Percentiles rank a stretch among this genome's conserved stretches.
phyloP scores from a whole-genome alignment of 495 filamentous ascomycete species.

The Hamigera avellanea region DNA sequence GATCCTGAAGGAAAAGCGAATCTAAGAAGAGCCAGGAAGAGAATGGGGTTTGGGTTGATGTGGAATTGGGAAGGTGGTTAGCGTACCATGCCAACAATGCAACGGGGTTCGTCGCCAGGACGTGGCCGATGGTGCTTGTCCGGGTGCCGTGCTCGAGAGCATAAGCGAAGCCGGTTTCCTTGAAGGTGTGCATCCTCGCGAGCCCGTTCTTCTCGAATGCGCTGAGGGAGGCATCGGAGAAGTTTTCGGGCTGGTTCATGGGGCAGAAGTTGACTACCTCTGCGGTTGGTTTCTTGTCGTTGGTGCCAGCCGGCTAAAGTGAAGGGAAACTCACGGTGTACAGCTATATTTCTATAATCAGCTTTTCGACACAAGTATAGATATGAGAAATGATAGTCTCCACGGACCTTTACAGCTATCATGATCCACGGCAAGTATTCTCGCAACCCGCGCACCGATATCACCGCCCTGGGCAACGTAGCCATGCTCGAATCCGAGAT shows the following conservation, averaged over 20 bases:
- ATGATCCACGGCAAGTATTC: constrained; percentile 27
- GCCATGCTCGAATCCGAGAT: constrained; percentile 44
- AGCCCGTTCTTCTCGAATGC: constrained; percentile 23
- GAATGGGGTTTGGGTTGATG: too few relatives aligned
- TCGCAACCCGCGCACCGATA: constrained; percentile 42
- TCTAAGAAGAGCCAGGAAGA: not conserved
- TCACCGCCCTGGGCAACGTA: constrained; percentile 62
- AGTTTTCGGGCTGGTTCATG: constrained; percentile 43
- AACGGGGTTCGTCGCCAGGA: constrained; percentile 44
- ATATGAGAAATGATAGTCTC: not conserved
- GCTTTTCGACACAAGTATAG: not conserved
- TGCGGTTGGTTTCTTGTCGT: constrained; percentile 1
- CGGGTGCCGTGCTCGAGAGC: constrained; percentile 45
- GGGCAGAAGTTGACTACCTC: constrained; percentile 22
- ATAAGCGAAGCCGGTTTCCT: constrained; percentile 36
- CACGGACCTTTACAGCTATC: constrained; percentile 33
- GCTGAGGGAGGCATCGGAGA: constrained; percentile 37
- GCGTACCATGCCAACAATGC: constrained; percentile 54
- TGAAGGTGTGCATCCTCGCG: constrained; percentile 21
- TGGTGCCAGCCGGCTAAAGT: not conserved
- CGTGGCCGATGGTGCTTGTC: constrained; percentile 50
- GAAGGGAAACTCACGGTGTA: constrained; percentile 17
- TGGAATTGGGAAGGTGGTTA: not conserved
- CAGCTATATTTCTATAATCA: constrained; percentile 12
- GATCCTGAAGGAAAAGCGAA: constrained; percentile 26